Conservation (phyloP, 2,329 filamentous ascomycete genomes). For the Parastagonospora avenae region DNA sequence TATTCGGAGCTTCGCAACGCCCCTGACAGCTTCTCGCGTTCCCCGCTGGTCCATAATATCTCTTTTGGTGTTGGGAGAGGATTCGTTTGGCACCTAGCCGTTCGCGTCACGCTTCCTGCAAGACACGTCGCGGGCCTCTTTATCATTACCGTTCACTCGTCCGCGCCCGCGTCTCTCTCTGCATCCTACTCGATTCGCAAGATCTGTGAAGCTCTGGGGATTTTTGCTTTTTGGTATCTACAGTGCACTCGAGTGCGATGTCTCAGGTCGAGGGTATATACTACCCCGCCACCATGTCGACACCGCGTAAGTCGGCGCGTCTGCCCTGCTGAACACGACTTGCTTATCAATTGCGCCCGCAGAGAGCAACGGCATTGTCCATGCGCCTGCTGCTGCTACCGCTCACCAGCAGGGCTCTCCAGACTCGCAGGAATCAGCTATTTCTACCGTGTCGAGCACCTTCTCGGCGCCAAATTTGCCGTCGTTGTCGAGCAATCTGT, state of each 20-base stretch:
- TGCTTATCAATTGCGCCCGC: slow-evolving; percentile 25
- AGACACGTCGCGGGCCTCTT: slow-evolving; percentile 4
- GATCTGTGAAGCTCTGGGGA: background rate
- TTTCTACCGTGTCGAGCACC: slow-evolving; percentile 41
- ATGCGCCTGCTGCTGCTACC: slow-evolving; percentile 14
- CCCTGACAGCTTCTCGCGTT: slow-evolving; percentile 11
- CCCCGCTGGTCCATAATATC: slow-evolving; percentile 9
- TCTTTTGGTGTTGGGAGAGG: background rate
- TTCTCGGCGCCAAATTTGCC: slow-evolving; percentile 39
- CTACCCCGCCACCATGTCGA: slow-evolving; percentile 20
- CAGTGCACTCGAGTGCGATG: slow-evolving; percentile 4
- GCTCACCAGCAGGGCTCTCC: slow-evolving; percentile 19
- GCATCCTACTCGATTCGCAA: background rate
- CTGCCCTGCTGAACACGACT: slow-evolving; percentile 12
- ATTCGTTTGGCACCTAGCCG: slow-evolving; percentile 7
- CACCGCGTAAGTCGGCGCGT: slow-evolving; percentile 24
- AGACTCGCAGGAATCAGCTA: slow-evolving; percentile 41
- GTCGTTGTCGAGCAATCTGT: slow-evolving; percentile 42
- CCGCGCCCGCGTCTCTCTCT: background rate
- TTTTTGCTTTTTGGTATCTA: slow-evolving; percentile 6
- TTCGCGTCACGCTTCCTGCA: slow-evolving; percentile 24
- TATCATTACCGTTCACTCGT: background rate
- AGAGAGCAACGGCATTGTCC: slow-evolving; percentile 21
- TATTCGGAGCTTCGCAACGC: slow-evolving; percentile 2
- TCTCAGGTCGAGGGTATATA: slow-evolving; percentile 12